Conservation (phyloP, 2,329 filamentous ascomycete species). For the Colletotrichum sp. region DNA sequence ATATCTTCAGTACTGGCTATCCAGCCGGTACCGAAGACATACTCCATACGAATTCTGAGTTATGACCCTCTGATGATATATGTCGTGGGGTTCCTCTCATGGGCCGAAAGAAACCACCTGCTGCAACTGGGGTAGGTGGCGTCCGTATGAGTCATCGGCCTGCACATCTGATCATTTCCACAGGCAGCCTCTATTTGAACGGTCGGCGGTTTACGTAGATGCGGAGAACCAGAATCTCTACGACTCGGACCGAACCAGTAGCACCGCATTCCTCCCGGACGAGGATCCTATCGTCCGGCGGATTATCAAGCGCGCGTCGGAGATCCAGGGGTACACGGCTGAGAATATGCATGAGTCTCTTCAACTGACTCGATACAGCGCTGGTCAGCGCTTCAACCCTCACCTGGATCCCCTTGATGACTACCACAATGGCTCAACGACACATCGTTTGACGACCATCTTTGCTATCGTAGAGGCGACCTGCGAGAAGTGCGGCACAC, state of each 20-base stretch:
- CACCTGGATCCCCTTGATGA: not conserved
- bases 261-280: not conserved
- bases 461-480: not conserved
- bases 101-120: not conserved
- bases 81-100: not conserved
- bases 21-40: not conserved
- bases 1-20: not conserved
- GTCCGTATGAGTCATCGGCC: rapidly evolving
- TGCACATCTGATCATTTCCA: too few relatives aligned
- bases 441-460: not conserved
- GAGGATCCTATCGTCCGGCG: not conserved
- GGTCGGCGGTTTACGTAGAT: not conserved
- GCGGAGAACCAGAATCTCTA: not conserved
- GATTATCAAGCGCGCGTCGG: not conserved
- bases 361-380: not conserved
- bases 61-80: constrained; percentile 6
- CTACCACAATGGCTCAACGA: not conserved
- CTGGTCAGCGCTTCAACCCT: not conserved
- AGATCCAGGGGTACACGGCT: not conserved
- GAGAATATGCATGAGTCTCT: not conserved
- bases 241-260: not conserved
- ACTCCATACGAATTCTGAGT: not conserved
- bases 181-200: not conserved
- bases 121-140: not conserved
- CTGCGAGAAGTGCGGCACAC: not conserved